These are phyloP conservation scores for Pythium plurisporium DNA, from an alignment of 352 stramenopile species.

Conservation along the genomic window DNA sequence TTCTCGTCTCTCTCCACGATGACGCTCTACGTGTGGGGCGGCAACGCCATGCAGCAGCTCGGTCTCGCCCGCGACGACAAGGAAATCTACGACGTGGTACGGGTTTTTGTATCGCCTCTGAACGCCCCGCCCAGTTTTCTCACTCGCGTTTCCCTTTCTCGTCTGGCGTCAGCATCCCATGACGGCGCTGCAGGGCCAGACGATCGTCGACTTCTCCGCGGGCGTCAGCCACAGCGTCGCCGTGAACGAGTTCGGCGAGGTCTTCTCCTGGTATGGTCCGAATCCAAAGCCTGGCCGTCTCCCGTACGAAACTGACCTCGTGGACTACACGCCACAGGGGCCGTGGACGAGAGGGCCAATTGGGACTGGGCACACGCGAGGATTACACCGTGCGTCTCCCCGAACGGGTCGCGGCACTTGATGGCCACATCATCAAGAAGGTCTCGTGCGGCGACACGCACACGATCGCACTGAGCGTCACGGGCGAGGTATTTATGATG, in stretches of 20 bases:
- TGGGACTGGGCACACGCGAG: slow-evolving; percentile 40
- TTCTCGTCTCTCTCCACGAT: slow-evolving; percentile 25
- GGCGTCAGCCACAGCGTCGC: slow-evolving; percentile 71
- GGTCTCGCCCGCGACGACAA: slow-evolving; percentile 45
- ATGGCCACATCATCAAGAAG: slow-evolving; percentile 58
- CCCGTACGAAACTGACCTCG: neutral
- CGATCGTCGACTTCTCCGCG: slow-evolving; percentile 68
- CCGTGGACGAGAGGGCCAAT: slow-evolving; percentile 60
- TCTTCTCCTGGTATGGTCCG: slow-evolving; percentile 57
- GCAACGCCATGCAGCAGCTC: slow-evolving; percentile 70
- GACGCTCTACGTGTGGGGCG: slow-evolving; percentile 74
- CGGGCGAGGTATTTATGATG: slow-evolving; percentile 74
- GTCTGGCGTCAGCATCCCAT: slow-evolving; percentile 36
- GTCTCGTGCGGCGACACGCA: slow-evolving; percentile 76
- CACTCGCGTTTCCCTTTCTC: neutral
- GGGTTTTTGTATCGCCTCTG: slow-evolving; percentile 7
- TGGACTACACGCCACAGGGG: too few relatives aligned
- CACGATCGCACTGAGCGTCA: slow-evolving; percentile 51
- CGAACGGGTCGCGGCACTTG: slow-evolving; percentile 43
- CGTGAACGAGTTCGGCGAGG: slow-evolving; percentile 77
- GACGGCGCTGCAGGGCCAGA: slow-evolving; percentile 44
- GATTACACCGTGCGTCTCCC: slow-evolving; percentile 34
- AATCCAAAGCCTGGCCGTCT: too few relatives aligned
- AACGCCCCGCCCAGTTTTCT: too few relatives aligned
- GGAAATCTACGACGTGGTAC: slow-evolving; percentile 54